Evolutionary conservation across 2,329 filamentous ascomycete species (phyloP).

Genomic region (Diaporthe citriasiana): DNA sequence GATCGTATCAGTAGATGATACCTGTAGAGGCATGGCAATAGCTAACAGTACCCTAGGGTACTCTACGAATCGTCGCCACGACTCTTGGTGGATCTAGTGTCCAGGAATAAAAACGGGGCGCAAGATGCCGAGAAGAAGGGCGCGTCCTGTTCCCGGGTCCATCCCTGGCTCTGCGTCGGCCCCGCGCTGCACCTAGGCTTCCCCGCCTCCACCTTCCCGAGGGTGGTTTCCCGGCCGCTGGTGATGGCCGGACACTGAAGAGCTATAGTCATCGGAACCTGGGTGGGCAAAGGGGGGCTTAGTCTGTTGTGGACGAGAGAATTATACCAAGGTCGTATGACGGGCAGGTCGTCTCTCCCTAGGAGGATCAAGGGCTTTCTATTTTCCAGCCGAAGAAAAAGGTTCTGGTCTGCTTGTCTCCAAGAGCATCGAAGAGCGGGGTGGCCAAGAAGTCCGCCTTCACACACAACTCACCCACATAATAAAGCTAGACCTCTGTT

Average conservation of each 20-base stretch:
- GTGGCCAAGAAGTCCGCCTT: constrained; percentile 4
- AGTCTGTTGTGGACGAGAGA: neutral
- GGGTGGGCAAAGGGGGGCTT: constrained; percentile 10
- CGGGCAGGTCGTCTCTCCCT: neutral
- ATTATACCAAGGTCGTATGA: neutral
- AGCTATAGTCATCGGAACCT: neutral
- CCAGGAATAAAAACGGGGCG: neutral
- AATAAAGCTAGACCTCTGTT: neutral
- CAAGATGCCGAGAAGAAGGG: constrained; percentile 3
- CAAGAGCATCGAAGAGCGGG: neutral
- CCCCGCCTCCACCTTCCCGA: constrained; percentile 30
- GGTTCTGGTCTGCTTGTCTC: neutral
- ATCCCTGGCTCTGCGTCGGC: constrained; percentile 14
- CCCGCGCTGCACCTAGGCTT: constrained; percentile 14
- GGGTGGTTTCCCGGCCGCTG: neutral
- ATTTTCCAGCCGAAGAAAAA: constrained; percentile 1
- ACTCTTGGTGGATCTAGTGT: neutral
- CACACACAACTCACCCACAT: neutral
- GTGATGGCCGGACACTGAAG: neutral
- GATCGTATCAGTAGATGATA: neutral
- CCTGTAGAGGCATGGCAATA: neutral
- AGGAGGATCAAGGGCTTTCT: neutral
- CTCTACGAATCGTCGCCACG: neutral
- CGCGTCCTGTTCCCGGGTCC: neutral
- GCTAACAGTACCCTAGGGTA: neutral